phyloP scores from a whole-genome alignment of 2,329 filamentous ascomycete genomes.

The Aspergillus fischeri region DNA sequence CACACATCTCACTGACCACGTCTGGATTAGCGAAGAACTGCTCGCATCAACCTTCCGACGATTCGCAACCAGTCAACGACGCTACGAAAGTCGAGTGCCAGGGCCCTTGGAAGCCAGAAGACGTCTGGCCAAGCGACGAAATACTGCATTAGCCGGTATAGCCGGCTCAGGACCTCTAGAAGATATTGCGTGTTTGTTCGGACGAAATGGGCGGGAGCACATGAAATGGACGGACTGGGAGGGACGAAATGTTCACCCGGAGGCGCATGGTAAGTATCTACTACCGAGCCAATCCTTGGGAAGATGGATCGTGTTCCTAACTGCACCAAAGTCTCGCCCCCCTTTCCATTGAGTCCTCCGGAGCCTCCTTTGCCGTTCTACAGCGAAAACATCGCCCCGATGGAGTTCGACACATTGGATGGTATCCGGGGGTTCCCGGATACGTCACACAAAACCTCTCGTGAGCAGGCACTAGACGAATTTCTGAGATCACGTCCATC shows the following conservation, averaged over 20 bases:
- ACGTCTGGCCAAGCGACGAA: constrained; percentile 53
- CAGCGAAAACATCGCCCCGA: constrained; percentile 15
- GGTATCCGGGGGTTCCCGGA: background rate
- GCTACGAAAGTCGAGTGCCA: constrained; percentile 58
- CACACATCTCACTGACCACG: constrained; percentile 27
- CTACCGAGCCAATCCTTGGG: background rate
- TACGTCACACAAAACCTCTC: constrained; percentile 1
- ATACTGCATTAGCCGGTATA: constrained; percentile 45
- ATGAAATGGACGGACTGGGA: constrained; percentile 32
- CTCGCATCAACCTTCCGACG: constrained; percentile 47
- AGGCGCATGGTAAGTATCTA: constrained; percentile 21
- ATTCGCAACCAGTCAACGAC: constrained; percentile 43
- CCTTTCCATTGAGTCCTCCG: constrained; percentile 14
- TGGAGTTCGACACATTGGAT: constrained; percentile 3
- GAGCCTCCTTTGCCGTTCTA: constrained; percentile 18
- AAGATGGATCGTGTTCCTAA: background rate
- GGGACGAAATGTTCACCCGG: constrained; percentile 20
- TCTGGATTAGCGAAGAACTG: constrained; percentile 46
- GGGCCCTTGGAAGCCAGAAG: constrained; percentile 60
- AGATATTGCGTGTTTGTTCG: constrained; percentile 41
- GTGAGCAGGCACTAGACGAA: constrained; percentile 12
- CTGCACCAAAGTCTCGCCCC: constrained; percentile 13
- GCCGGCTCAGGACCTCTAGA: constrained; percentile 25
- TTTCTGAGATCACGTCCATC: constrained; percentile 19
- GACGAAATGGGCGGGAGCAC: constrained; percentile 37